A percentile compares a stretch with the other conserved stretches of the same genome.
phyloP scores from a whole-genome alignment of 1,284 basidiomycete genomes.

The Naganishia liquefaciens region DNA sequence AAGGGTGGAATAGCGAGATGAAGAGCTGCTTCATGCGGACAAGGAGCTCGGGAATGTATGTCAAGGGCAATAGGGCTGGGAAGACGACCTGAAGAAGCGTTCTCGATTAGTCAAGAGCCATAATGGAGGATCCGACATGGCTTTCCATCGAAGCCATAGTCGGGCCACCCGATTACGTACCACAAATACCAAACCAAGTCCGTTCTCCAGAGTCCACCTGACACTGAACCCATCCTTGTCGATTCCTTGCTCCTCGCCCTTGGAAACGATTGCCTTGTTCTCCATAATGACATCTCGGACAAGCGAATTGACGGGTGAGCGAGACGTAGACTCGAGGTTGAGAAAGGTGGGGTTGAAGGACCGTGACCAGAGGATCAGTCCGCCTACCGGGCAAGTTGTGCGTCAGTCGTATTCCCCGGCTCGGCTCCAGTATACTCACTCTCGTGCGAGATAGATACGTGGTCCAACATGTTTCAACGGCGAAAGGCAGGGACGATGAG shows the following conservation, averaged over 20 bases:
- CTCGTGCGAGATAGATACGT: slow-evolving; percentile 86
- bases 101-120: not conserved
- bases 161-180: slow-evolving; percentile 57
- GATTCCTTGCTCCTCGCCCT: slow-evolving; percentile 66
- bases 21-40: slow-evolving; percentile 77
- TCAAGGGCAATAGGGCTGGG: slow-evolving; percentile 91
- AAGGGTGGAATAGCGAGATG: slow-evolving; percentile 78
- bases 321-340: slow-evolving; percentile 67
- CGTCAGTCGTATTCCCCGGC: not conserved
- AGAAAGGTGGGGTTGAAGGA: slow-evolving; percentile 85
- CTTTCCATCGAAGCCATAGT: not conserved
- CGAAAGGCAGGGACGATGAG: not conserved
- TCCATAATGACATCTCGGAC: slow-evolving; percentile 89
- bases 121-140: not conserved
- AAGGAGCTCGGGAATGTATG: slow-evolving; percentile 88
- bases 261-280: slow-evolving; percentile 49
- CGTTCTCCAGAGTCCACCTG: slow-evolving; percentile 89
- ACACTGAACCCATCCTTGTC: slow-evolving; percentile 90
- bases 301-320: slow-evolving; percentile 82
- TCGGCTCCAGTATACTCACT: slow-evolving; percentile 56
- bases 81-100: slow-evolving; percentile 73
- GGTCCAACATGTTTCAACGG: slow-evolving; percentile 68
- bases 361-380: slow-evolving; percentile 86
- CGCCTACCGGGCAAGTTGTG: slow-evolving; percentile 61
- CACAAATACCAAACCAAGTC: slow-evolving; percentile 90